These are phyloP conservation scores for Coniosporium uncinatum DNA, from an alignment of 2,329 filamentous ascomycete genomes.

Conservation along the genomic window DNA sequence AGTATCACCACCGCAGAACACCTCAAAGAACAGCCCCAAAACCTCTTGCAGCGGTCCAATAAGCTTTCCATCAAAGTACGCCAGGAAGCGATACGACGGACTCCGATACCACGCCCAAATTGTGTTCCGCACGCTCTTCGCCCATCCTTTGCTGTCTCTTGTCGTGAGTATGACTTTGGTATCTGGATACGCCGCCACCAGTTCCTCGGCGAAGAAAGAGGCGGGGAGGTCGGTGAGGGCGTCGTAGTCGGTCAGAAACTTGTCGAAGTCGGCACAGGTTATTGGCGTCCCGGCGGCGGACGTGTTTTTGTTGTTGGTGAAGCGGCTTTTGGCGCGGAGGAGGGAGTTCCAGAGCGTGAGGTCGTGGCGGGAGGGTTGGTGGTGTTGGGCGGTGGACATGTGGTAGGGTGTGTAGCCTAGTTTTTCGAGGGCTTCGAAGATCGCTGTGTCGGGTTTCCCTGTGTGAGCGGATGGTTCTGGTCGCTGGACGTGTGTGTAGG, in stretches of 20 bases:
- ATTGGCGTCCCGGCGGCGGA: background rate
- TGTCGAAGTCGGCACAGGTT: background rate
- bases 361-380: background rate
- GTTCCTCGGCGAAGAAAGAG: slow-evolving; percentile 61
- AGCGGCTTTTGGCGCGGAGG: background rate
- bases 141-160: slow-evolving; percentile 61
- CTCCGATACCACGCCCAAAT: background rate
- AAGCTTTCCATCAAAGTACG: slow-evolving; percentile 11
- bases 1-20: slow-evolving; percentile 52
- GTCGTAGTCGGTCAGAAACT: background rate
- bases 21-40: slow-evolving; percentile 33
- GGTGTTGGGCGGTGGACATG: background rate
- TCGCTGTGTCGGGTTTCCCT: no score
- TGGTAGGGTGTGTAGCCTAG: background rate
- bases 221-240: slow-evolving; percentile 67
- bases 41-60: slow-evolving; percentile 13
- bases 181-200: slow-evolving; percentile 67
- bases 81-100: slow-evolving; percentile 10
- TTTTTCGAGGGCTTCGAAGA: background rate
- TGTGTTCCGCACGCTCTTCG: slow-evolving; percentile 30
- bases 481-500: background rate
- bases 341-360: background rate
- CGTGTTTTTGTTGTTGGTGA: background rate
- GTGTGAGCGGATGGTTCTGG: background rate
- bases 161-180: slow-evolving; percentile 67